Percentiles rank a stretch among this genome's conserved stretches.
These are phyloP conservation scores for Kalmanozyma brasiliensis DNA, from an alignment of 1,284 basidiomycete genomes.

Conservation along the genomic window DNA sequence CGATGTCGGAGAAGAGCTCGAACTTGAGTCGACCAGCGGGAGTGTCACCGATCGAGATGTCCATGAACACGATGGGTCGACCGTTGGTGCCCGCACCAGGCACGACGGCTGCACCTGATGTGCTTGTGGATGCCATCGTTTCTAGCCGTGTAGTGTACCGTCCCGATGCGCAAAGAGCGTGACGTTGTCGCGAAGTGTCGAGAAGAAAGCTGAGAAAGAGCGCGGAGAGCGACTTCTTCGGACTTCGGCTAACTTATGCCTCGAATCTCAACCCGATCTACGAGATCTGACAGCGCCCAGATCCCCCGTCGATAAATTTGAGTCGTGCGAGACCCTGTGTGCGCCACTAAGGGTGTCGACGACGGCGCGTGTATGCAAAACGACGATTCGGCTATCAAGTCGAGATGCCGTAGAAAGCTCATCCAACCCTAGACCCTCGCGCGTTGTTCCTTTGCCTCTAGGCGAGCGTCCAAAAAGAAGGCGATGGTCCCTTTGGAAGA, in stretches of 20 bases:
- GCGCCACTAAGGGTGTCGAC: neutral
- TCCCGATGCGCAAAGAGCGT: too few species aligned
- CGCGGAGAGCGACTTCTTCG: neutral
- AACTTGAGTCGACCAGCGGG: constrained; percentile 80
- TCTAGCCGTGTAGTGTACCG: too few species aligned
- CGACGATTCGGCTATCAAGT: too few species aligned
- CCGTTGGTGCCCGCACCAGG: constrained; percentile 60
- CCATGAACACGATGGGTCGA: constrained; percentile 89
- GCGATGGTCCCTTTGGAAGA: too few species aligned
- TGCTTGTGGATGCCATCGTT: constrained; percentile 8
- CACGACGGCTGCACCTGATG: neutral
- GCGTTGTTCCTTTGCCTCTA: neutral
- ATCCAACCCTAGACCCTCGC: constrained; percentile 28
- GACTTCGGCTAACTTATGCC: neutral
- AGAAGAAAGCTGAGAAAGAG: neutral
- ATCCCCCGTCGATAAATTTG: too few species aligned
- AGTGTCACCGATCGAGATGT: constrained; percentile 76
- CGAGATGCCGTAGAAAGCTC: constrained; percentile 9
- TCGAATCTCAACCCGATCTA: too few species aligned
- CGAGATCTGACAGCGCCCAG: too few species aligned
- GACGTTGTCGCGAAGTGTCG: neutral
- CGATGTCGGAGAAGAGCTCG: constrained; percentile 84
- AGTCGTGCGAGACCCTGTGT: constrained; percentile 9
- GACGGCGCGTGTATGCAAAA: constrained; percentile 7
- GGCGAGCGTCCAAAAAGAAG: neutral